Conservation (phyloP, 768 basidiomycete genomes). For the Lactarius pseudohatsudake region DNA sequence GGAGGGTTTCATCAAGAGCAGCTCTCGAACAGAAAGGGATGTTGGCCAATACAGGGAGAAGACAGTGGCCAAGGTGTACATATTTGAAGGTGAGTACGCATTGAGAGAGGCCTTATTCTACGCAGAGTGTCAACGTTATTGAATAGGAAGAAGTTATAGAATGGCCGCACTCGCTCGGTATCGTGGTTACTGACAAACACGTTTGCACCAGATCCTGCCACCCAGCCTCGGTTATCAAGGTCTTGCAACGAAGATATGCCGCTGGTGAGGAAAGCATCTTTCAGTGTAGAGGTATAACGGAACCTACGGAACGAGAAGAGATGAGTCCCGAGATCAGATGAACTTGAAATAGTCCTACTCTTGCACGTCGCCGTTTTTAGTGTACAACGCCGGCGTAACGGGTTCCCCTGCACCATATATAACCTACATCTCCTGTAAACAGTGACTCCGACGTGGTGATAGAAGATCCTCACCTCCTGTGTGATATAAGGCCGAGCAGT, state of each 20-base stretch:
- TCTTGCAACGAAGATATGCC: slow-evolving; percentile 54
- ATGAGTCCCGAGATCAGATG: not conserved
- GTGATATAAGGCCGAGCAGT: slow-evolving; percentile 52
- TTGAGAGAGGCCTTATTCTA: slow-evolving; percentile 56
- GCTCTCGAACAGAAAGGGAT: not conserved
- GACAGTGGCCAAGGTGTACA: slow-evolving; percentile 57
- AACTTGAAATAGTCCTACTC: slow-evolving; percentile 41
- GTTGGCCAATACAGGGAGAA: slow-evolving; percentile 49
- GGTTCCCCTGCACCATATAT: slow-evolving; percentile 51
- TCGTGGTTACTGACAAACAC: slow-evolving; percentile 72
- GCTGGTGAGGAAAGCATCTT: slow-evolving; percentile 50
- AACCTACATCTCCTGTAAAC: slow-evolving; percentile 20
- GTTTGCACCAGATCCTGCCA: slow-evolving; percentile 52
- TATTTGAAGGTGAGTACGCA: slow-evolving; percentile 61
- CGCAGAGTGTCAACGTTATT: not conserved
- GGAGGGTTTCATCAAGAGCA: not conserved
- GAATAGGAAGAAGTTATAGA: not conserved
- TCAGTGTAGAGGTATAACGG: slow-evolving; percentile 55
- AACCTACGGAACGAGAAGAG: slow-evolving; percentile 41
- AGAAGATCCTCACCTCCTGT: slow-evolving; percentile 46
- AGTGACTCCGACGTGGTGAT: not conserved
- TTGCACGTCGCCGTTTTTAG: slow-evolving; percentile 60
- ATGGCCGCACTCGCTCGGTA: slow-evolving; percentile 51
- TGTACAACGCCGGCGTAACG: slow-evolving; percentile 56
- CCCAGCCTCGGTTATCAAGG: slow-evolving; percentile 57